Evolutionary conservation across 306 rosid genomes (phyloP).

Genomic region (Amphicarpaea edgeworthii): DNA sequence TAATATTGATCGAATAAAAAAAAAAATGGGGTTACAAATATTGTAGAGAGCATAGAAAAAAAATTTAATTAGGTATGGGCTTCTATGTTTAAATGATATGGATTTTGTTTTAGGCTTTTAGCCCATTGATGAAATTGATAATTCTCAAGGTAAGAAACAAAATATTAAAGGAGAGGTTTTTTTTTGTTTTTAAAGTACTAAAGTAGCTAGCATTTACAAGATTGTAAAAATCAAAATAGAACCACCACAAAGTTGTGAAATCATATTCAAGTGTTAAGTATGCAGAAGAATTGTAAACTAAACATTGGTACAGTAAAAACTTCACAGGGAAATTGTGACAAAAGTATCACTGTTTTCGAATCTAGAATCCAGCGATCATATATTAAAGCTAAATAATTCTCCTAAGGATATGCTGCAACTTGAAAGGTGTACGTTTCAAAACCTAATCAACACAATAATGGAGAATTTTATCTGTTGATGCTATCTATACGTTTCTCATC

Average conservation of each 20-base stretch:
- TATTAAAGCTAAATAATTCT: constrained; percentile 15
- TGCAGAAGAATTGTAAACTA: neutral
- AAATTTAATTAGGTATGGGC: too few species aligned
- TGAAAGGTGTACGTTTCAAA: neutral
- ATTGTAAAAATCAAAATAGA: neutral
- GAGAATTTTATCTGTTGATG: constrained; percentile 6
- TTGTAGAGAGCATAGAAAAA: too few species aligned
- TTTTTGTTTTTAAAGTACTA: too few species aligned
- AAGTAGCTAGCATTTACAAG: neutral
- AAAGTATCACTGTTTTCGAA: neutral
- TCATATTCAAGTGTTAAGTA: neutral
- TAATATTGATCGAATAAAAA: too few species aligned
- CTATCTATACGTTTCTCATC: neutral
- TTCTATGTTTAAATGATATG: too few species aligned
- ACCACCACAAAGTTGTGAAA: constrained; percentile 3
- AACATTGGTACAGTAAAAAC: neutral
- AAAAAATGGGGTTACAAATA: too few species aligned
- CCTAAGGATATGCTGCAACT: neutral
- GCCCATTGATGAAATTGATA: too few species aligned
- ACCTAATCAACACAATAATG: neutral
- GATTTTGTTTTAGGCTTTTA: too few species aligned
- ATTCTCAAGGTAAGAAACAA: too few species aligned
- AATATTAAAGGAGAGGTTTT: too few species aligned
- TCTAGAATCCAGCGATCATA: neutral
- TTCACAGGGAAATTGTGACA: constrained; percentile 7